Percentiles rank a stretch among this genome's conserved stretches.
Conservation (phyloP, 1,284 basidiomycete genomes). For the Volvariella volvacea region DNA sequence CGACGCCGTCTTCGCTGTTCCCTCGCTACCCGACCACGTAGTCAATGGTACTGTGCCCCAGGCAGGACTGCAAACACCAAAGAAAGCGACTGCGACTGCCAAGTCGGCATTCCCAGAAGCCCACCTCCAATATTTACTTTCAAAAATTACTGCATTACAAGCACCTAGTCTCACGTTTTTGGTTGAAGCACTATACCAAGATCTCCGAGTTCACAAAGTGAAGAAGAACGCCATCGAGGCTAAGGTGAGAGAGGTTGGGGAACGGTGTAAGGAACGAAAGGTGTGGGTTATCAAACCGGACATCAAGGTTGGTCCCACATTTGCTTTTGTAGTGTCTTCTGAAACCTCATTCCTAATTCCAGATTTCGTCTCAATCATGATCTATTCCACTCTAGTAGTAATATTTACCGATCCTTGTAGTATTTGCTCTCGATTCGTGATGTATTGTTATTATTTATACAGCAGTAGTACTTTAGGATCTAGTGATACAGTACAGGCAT, state of each 20-base stretch:
- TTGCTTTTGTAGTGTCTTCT: too few species aligned
- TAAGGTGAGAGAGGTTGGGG: constrained; percentile 67
- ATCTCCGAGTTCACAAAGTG: constrained; percentile 56
- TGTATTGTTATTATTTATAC: neutral
- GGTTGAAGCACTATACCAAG: constrained; percentile 65
- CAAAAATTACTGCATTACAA: constrained; percentile 48
- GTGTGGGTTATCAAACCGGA: constrained; percentile 58
- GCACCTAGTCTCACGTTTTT: constrained; percentile 58
- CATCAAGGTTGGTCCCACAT: constrained; percentile 18
- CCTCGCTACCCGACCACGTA: constrained; percentile 30
- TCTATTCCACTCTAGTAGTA: neutral
- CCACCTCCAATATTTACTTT: constrained; percentile 50
- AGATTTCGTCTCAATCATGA: neutral
- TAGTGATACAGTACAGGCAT: too few species aligned
- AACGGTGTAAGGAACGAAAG: constrained; percentile 64
- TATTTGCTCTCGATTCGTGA: neutral
- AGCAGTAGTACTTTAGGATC: too few species aligned
- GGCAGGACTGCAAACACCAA: constrained; percentile 10
- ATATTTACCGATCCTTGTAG: neutral
- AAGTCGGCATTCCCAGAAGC: constrained; percentile 65
- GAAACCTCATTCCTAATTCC: too few species aligned
- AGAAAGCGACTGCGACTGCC: constrained; percentile 27
- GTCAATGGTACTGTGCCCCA: neutral
- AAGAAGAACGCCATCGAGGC: constrained; percentile 79
- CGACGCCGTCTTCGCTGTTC: constrained; percentile 30